Base-by-base conservation (phyloP, 1,284 basidiomycete genomes). In the Hymenochaete sp. region DNA sequence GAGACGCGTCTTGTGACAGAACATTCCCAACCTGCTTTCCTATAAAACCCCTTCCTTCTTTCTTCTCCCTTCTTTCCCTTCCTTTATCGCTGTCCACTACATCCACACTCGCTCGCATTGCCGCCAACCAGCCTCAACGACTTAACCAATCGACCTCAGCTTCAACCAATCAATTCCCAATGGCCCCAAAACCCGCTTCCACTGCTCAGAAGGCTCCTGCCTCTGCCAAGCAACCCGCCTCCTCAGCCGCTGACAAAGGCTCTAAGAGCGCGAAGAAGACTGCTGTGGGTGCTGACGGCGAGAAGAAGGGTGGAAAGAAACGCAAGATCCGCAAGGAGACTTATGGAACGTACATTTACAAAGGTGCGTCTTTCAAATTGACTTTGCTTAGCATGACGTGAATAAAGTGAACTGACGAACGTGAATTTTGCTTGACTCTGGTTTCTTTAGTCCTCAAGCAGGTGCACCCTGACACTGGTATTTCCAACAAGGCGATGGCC, bases 391-490 rank as follows among this genome's bases (percentile, higher is more conserved):
- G n/a, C 19, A 45, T 32, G 37, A 45, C 5, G 32, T n/a, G 32
- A 35, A 10, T 14, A 31, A 9, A 31, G 28, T 31, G 28, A 14
- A 14, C 21, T 16, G 21, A 16, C 5, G 5, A 37, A n/a, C n/a
- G 21, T 5, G 11, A 19, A 35, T 43, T 45, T 43, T 47, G 28
- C 26, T 11, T 47, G 44, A 45, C 36, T 33, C 32, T 14, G 10
- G 37, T 37, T 16, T 43, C 35, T 25, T 25, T 50, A 87, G 86
- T 90, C 53, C 71, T 91, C 52, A 91, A 83, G 68, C 87, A 91
- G 63, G 92, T 96, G 51, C 92, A 96, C 73, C 93, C 92, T 47
- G 93, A 96, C 63, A 95, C 89, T 54, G 93, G 93, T 79, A 93
- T 95, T 66, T 85, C 87, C 51, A 95, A 93, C 80, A 96, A 93